Conservation (phyloP, 2,329 filamentous ascomycete species). For the Mollisia scopiformis region DNA sequence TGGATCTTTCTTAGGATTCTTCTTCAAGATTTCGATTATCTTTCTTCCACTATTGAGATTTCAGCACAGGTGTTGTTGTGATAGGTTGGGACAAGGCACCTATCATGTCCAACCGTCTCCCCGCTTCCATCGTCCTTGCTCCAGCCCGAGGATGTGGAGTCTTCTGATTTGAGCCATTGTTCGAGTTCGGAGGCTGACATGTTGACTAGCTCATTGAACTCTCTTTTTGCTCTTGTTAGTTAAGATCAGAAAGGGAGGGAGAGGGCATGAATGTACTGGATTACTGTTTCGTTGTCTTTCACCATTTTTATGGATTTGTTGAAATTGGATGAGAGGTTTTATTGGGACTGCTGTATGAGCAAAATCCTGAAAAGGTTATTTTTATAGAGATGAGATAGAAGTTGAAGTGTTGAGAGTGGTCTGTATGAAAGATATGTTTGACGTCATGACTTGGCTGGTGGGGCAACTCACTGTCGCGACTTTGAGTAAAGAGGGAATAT, state of each 20-base stretch:
- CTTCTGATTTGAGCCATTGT: constrained; percentile 61
- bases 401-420: no score
- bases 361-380: no score
- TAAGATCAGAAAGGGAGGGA: background rate
- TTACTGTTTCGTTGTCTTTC: constrained; percentile 53
- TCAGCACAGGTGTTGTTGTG: background rate
- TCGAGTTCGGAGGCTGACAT: constrained; percentile 64
- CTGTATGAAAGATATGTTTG: background rate
- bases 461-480: no score
- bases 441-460: no score
- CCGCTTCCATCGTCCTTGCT: constrained; percentile 57
- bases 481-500: no score
- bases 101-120: constrained; percentile 66
- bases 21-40: constrained; percentile 64
- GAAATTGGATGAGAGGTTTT: no score
- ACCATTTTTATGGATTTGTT: constrained; percentile 43
- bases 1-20: constrained; percentile 60
- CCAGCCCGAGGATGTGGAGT: constrained; percentile 63
- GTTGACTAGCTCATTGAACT: constrained; percentile 70
- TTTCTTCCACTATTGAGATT: constrained; percentile 54
- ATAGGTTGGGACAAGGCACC: no score
- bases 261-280: constrained; percentile 41
- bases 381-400: no score
- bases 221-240: constrained; percentile 40
- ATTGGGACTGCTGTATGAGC: no score